phyloP scores from a whole-genome alignment of 805 yeast species.

The Myxozyma kluyveri region DNA sequence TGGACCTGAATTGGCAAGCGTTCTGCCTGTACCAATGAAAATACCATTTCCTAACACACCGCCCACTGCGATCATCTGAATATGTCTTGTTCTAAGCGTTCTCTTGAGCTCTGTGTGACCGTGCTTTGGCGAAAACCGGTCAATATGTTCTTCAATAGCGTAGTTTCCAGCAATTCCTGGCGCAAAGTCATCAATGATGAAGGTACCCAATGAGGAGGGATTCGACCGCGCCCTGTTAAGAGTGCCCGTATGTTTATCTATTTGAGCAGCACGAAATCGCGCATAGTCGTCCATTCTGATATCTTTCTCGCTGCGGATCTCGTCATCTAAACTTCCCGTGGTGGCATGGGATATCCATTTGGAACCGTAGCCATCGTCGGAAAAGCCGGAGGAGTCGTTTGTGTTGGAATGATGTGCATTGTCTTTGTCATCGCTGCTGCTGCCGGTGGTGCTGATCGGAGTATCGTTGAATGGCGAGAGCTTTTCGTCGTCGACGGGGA shows the following conservation, averaged over 20 bases:
- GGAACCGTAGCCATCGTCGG: conserved; percentile 5
- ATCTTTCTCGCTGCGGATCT: neutral
- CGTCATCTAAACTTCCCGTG: neutral
- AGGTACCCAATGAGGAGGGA: conserved; percentile 23
- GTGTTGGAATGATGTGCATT: neutral
- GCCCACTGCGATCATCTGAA: conserved; percentile 72
- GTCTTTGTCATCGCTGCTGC: neutral
- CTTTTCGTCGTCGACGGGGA: conserved; percentile 6
- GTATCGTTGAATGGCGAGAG: too few relatives aligned
- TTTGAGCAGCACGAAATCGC: neutral
- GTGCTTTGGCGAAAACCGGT: conserved; percentile 3
- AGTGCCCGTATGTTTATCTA: neutral
- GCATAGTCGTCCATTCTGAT: neutral
- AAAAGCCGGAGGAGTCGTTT: neutral
- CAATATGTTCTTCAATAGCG: conserved; percentile 22
- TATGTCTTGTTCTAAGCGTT: conserved; percentile 52
- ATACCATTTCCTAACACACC: conserved; percentile 76
- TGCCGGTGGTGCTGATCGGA: too few relatives aligned
- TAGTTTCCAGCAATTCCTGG: conserved; percentile 23
- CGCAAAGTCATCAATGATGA: conserved; percentile 26
- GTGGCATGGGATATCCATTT: conserved; percentile 1
- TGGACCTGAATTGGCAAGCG: conserved; percentile 53
- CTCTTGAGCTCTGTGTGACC: conserved; percentile 38
- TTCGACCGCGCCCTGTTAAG: conserved; percentile 2
- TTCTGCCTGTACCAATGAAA: conserved; percentile 64